Conservation (phyloP, 164 flowering plant genomes). For the Magnolia changhungtana region DNA sequence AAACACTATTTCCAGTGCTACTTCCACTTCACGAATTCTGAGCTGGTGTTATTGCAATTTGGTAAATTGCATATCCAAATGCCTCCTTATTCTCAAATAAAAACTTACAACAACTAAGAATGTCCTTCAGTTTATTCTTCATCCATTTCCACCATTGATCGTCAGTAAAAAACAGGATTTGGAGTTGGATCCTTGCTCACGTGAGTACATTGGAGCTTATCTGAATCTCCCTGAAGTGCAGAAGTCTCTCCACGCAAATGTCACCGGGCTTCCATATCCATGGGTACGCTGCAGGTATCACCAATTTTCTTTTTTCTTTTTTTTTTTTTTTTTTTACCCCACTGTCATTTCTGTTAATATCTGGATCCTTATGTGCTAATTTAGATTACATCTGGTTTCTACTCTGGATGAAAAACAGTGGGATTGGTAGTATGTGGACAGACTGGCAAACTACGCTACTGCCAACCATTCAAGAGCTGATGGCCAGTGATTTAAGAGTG, state of each 20-base stretch:
- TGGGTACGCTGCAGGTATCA: slow-evolving; percentile 29
- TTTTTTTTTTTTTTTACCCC: background rate
- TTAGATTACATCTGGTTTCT: background rate
- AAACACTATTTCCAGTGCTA: too few species aligned
- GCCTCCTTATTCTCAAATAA: background rate
- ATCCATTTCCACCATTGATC: background rate
- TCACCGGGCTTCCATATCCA: slow-evolving; percentile 14
- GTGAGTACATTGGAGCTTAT: slow-evolving; percentile 20
- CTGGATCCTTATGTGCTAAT: background rate
- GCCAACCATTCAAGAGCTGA: slow-evolving; percentile 29
- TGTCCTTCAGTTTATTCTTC: background rate
- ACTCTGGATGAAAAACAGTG: background rate
- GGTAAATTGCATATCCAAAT: background rate
- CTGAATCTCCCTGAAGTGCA: slow-evolving; percentile 39
- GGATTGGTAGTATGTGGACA: slow-evolving; percentile 13
- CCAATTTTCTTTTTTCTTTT: background rate
- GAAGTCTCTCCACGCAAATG: slow-evolving; percentile 27
- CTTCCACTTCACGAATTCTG: too few species aligned
- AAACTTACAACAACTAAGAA: background rate
- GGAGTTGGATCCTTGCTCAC: slow-evolving; percentile 37
- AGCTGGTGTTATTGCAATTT: too few species aligned
- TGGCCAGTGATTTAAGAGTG: slow-evolving; percentile 27
- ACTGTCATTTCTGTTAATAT: background rate
- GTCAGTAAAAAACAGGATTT: background rate
- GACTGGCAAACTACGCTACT: slow-evolving; percentile 29